These are phyloP conservation scores for Trichoderma koningii DNA, from an alignment of 2,329 filamentous ascomycete species.

Conservation along the genomic window DNA sequence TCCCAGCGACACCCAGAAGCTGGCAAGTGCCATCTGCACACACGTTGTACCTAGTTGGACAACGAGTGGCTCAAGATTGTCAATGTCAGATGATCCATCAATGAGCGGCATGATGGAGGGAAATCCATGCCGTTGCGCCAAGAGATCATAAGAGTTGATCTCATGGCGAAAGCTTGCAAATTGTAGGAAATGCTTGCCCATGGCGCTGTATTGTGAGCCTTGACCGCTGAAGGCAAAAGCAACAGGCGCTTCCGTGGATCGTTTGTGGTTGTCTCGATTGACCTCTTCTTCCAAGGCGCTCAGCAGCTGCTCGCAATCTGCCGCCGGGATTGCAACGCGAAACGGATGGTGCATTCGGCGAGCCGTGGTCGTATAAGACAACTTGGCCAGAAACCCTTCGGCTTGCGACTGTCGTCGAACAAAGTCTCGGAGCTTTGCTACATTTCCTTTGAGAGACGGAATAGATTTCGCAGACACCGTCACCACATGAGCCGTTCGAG, in stretches of 20 bases:
- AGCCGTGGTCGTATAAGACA: slow-evolving; percentile 68
- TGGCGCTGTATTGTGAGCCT: slow-evolving; percentile 47
- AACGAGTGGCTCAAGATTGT: slow-evolving; percentile 34
- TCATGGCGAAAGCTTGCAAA: slow-evolving; percentile 52
- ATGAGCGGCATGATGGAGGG: slow-evolving; percentile 57
- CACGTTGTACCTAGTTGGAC: slow-evolving; percentile 53
- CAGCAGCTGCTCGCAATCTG: slow-evolving; percentile 35
- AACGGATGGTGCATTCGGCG: slow-evolving; percentile 61
- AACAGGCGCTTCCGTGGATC: slow-evolving; percentile 28
- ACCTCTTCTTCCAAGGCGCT: background rate
- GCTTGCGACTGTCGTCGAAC: background rate
- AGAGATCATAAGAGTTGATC: slow-evolving; percentile 59
- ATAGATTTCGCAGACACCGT: slow-evolving; percentile 22
- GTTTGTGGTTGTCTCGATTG: slow-evolving; percentile 35
- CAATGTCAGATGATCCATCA: slow-evolving; percentile 40
- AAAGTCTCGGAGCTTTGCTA: background rate
- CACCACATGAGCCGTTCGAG: slow-evolving; percentile 15
- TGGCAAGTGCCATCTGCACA: slow-evolving; percentile 60
- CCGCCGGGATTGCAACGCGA: slow-evolving; percentile 55
- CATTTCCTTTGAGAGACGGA: slow-evolving; percentile 12
- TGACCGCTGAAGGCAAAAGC: slow-evolving; percentile 55
- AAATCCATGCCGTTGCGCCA: slow-evolving; percentile 54
- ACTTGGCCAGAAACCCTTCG: slow-evolving; percentile 39
- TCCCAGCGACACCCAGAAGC: slow-evolving; percentile 55
- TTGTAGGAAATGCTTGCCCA: slow-evolving; percentile 55